Evolutionary conservation across 179 eudicot genomes (phyloP).

Genomic region (Amaranthus tricolor): DNA sequence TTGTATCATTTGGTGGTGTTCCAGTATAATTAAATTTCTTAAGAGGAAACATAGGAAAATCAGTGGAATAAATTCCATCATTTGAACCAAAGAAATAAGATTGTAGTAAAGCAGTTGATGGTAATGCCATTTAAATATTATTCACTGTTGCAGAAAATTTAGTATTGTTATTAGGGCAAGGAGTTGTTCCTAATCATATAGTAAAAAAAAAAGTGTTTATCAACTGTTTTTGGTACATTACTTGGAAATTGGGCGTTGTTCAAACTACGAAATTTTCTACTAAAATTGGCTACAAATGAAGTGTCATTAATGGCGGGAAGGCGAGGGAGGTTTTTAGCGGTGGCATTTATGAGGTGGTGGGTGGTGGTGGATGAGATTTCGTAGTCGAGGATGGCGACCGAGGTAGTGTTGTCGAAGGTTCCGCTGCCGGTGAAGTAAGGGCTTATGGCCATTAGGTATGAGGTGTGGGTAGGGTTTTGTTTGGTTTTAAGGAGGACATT

Average conservation of each 20-base stretch:
- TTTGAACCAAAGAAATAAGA: slow-evolving; percentile 38
- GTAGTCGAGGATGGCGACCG: slow-evolving; percentile 56
- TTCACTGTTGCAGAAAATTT: slow-evolving; percentile 61
- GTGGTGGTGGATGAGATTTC: slow-evolving; percentile 10
- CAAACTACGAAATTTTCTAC: slow-evolving; percentile 40
- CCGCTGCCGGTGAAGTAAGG: slow-evolving; percentile 64
- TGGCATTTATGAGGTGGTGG: slow-evolving; percentile 7
- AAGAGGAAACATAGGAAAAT: slow-evolving; percentile 50
- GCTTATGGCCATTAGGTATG: slow-evolving; percentile 58
- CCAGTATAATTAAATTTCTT: slow-evolving; percentile 59
- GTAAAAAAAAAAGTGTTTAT: slow-evolving; percentile 51
- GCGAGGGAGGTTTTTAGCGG: slow-evolving; percentile 34
- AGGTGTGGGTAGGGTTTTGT: slow-evolving; percentile 33
- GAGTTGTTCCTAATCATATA: slow-evolving; percentile 56
- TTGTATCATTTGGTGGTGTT: slow-evolving; percentile 59
- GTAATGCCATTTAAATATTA: slow-evolving; percentile 56
- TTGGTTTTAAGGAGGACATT: slow-evolving; percentile 62
- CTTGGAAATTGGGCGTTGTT: slow-evolving; percentile 46
- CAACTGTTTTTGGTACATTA: slow-evolving; percentile 51
- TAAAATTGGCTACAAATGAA: slow-evolving; percentile 48
- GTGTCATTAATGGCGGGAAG: slow-evolving; percentile 63
- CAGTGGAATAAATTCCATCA: slow-evolving; percentile 37
- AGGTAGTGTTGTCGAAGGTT: slow-evolving; percentile 70
- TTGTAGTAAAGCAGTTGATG: slow-evolving; percentile 57
- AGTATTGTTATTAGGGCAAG: slow-evolving; percentile 58